Conservation (phyloP, 2,329 filamentous ascomycete species). For the Colletotrichum aenigma region DNA sequence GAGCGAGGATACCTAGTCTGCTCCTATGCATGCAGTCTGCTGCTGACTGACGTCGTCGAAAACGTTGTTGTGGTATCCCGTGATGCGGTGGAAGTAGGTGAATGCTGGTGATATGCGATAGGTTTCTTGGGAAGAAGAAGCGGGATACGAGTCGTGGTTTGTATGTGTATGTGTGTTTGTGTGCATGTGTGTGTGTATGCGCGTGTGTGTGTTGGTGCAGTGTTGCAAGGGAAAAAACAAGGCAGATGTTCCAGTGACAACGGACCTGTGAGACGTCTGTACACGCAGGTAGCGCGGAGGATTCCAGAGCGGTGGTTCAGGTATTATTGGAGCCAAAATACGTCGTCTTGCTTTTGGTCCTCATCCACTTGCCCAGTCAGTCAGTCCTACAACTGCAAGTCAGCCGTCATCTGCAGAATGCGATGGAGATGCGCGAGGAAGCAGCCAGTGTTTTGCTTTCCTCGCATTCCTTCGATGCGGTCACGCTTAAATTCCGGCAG, state of each 20-base stretch:
- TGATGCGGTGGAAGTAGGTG: background rate
- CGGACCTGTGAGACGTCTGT: background rate
- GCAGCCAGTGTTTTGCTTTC: background rate
- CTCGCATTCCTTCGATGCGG: background rate
- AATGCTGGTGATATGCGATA: background rate
- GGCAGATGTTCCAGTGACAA: background rate
- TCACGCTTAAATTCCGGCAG: background rate
- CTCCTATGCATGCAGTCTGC: background rate
- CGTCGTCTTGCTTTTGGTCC: background rate
- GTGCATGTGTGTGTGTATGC: too few species aligned
- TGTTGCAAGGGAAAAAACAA: background rate
- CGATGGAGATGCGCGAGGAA: background rate
- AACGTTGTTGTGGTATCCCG: background rate
- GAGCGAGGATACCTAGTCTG: background rate
- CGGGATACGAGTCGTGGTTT: background rate
- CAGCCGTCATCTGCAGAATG: background rate
- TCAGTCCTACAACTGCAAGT: background rate
- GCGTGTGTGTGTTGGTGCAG: background rate
- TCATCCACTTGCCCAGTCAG: background rate
- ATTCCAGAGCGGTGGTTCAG: background rate
- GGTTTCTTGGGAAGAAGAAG: background rate
- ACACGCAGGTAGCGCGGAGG: background rate
- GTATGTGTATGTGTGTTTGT: too few species aligned
- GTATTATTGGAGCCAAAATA: background rate
- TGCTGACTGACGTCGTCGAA: slow-evolving; percentile 4